Evolutionary conservation across 768 basidiomycete genomes (phyloP).

Genomic region (Rossbeevera mucosa): DNA sequence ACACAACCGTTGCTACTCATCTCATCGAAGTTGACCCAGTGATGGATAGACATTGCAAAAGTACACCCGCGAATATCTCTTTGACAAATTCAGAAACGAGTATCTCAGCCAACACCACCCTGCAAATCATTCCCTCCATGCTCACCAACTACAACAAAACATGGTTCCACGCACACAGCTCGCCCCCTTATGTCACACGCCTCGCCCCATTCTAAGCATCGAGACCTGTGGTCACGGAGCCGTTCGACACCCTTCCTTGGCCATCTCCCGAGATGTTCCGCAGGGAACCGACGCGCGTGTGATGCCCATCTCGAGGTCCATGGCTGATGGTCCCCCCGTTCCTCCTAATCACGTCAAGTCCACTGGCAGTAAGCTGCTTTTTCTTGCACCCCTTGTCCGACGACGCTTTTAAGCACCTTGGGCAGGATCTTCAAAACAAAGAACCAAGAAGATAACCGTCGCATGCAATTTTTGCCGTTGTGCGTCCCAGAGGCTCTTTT

Average conservation of each 20-base stretch:
- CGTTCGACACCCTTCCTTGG: slow-evolving; percentile 42
- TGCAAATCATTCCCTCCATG: slow-evolving; percentile 36
- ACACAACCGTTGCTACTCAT: slow-evolving; percentile 8
- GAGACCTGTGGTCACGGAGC: slow-evolving; percentile 49
- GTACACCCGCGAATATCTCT: slow-evolving; percentile 79
- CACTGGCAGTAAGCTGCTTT: slow-evolving; percentile 35
- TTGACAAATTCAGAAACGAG: slow-evolving; percentile 68
- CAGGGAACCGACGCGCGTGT: slow-evolving; percentile 42
- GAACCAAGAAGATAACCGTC: slow-evolving; percentile 83
- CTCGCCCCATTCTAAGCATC: slow-evolving; percentile 58
- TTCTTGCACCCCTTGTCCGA: slow-evolving; percentile 4
- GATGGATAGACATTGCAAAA: slow-evolving; percentile 69
- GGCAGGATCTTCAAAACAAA: slow-evolving; percentile 56
- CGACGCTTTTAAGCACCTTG: slow-evolving; percentile 13
- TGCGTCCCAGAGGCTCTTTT: slow-evolving; percentile 38
- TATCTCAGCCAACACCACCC: slow-evolving; percentile 51
- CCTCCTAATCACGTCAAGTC: slow-evolving; percentile 30
- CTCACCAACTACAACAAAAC: slow-evolving; percentile 43
- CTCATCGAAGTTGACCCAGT: slow-evolving; percentile 14
- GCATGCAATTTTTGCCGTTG: slow-evolving; percentile 91
- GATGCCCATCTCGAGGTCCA: slow-evolving; percentile 37
- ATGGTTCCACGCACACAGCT: slow-evolving; percentile 33
- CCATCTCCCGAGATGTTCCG: slow-evolving; percentile 45
- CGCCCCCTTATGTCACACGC: slow-evolving; percentile 31
- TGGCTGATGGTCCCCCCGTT: slow-evolving; percentile 33